Base-by-base conservation (phyloP, 805 yeast genomes). In the Ogataea corticis region DNA sequence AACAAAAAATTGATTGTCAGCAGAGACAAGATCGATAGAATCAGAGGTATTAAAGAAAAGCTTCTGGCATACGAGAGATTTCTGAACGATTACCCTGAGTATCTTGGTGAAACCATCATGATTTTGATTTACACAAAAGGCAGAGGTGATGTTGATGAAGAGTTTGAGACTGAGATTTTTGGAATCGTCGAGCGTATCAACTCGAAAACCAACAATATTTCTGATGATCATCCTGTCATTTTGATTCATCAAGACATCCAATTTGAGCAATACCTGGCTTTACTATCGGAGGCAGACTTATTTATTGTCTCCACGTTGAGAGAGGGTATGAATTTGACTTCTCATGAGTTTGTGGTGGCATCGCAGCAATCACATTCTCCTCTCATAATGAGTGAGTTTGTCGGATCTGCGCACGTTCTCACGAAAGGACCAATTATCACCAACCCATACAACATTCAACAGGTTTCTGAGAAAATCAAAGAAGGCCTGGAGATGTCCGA, bases 271-370 rank as follows among this genome's bases (percentile, higher is more conserved):
- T 94, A 94, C 61, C 65, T 94, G 47, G 98, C 96, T 0, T 69
- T 94, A 40, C 76, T 87, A 37, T 70, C 82, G 30, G 97, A 90
- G 61, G 96, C 98, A 1, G 95, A 88, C 54, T 73, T 81, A 1
- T 94, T 94, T 59, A 82, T 87, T 35, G 97, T 92, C 2, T 83
- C 95, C 9, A 87, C 96, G 1, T 78, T 92, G 74, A 82, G 99
- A 61, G 99, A 94, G 65, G 99, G 99, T 19, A 87, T 94, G 90
- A 94, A 94, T 58, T 73, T 94, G 59, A 91, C 98, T 0, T 92
- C 97, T 56, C 99, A 94, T 61, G 99, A 94, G 63, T 94, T 85
- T 62, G 77, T 90, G 33, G 84, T 83, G 44, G 87, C 96, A 19
- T 79, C 94, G 1, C 68, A 72, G 17, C 80, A 77, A 33, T 79